Percentiles rank a stretch among this genome's conserved stretches.
Conservation (phyloP, 495 filamentous ascomycete species). For the Acidiella bohemica region DNA sequence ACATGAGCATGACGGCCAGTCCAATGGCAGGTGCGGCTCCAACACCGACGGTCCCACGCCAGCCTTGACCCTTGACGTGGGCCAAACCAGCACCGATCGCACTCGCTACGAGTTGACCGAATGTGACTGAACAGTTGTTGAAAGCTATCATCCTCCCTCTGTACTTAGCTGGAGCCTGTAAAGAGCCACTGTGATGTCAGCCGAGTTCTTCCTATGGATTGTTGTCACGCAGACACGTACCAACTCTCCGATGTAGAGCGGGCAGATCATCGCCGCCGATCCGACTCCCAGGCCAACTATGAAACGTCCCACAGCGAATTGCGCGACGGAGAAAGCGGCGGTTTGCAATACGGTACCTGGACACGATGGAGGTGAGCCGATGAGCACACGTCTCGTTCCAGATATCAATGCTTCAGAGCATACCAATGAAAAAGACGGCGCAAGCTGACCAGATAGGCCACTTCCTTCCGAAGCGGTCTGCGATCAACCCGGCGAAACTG, state of each 20-base stretch:
- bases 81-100: conserved; percentile 13
- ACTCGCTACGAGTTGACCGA: conserved; percentile 9
- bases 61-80: conserved; percentile 5
- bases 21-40: conserved; percentile 9
- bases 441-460: conserved; percentile 9
- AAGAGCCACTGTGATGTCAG: no score
- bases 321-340: conserved; percentile 5
- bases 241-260: conserved; percentile 23
- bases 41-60: conserved; percentile 12
- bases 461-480: conserved; percentile 9
- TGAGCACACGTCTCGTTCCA: no score
- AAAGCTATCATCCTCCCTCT: conserved; percentile 12
- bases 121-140: conserved; percentile 10
- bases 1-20: conserved; percentile 7
- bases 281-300: conserved; percentile 11
- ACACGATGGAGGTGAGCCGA: no score
- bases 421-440: conserved; percentile 8
- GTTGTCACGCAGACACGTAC: no score
- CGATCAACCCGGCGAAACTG: conserved; percentile 6
- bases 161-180: conserved; percentile 12
- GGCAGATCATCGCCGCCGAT: conserved; percentile 4
- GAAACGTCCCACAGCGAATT: conserved; percentile 13
- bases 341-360: conserved; percentile 11
- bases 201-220: no score
- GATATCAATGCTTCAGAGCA: no score